Evolutionary conservation across 345 rosid genomes (phyloP).

Genomic region (Hypericum perforatum): DNA sequence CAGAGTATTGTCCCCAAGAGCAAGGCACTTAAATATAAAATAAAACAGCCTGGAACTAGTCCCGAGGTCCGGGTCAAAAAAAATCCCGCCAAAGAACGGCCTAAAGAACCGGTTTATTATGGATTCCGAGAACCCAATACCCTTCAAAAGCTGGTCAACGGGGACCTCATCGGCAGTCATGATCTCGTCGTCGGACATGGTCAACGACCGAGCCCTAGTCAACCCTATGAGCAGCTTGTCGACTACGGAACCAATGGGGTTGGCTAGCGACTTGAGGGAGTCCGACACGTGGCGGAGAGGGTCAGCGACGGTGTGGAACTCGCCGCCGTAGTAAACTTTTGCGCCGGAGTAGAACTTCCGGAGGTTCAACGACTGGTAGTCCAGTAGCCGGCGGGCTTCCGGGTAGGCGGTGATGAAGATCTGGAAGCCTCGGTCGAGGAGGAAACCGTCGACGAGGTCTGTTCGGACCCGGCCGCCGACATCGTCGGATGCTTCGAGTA

Average conservation of each 20-base stretch:
- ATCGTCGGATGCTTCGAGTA: conserved; percentile 70
- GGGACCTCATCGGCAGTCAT: conserved; percentile 39
- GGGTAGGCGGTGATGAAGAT: conserved; percentile 93
- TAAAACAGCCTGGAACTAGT: conserved; percentile 77
- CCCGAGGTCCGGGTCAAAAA: conserved; percentile 66
- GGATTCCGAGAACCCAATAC: conserved; percentile 58
- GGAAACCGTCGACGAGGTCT: conserved; percentile 66
- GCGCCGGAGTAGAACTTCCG: conserved; percentile 80
- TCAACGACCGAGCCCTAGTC: conserved; percentile 46
- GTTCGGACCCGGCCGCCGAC: conserved; percentile 92
- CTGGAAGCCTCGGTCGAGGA: conserved; percentile 91
- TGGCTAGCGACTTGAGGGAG: conserved; percentile 47
- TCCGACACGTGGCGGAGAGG: conserved; percentile 73
- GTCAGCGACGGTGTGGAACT: conserved; percentile 78
- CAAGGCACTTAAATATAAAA: conserved; percentile 80
- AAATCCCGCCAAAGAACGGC: conserved; percentile 89
- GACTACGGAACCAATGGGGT: conserved; percentile 66
- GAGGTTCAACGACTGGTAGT: conserved; percentile 44
- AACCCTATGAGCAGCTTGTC: conserved; percentile 73
- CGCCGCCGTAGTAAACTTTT: conserved; percentile 42
- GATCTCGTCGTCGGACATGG: conserved; percentile 49
- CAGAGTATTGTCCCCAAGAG: conserved; percentile 80
- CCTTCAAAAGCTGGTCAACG: conserved; percentile 38
- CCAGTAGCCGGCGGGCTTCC: conserved; percentile 70
- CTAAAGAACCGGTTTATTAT: conserved; percentile 53